A percentile compares a stretch with the other conserved stretches of the same genome.
phyloP scores from a whole-genome alignment of 78 protist genomes.

The Cavenderia fasciculata region DNA sequence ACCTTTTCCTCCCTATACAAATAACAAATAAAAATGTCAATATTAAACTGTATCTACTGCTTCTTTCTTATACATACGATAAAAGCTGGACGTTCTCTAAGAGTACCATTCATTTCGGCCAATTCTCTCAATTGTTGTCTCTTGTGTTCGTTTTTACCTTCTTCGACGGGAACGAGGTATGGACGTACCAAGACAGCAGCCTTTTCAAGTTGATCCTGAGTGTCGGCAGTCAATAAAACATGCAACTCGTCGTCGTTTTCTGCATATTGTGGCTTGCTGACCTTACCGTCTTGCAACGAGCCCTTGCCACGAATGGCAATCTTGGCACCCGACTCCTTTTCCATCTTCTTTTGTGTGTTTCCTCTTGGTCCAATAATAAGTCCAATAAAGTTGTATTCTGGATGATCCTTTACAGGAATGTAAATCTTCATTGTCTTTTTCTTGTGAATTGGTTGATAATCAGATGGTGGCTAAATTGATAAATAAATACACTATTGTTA shows the following conservation, averaged over 20 bases:
- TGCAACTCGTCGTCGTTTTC: slow-evolving; percentile 90
- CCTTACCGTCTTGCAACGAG: slow-evolving; percentile 91
- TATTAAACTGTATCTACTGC: too few species aligned
- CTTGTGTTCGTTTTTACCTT: slow-evolving; percentile 92
- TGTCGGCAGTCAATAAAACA: slow-evolving; percentile 86
- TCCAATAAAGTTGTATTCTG: slow-evolving; percentile 91
- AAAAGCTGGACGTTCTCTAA: slow-evolving; percentile 77
- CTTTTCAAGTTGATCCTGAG: slow-evolving; percentile 68
- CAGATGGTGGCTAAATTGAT: slow-evolving; percentile 80
- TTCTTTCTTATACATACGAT: too few species aligned
- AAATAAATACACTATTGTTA: too few species aligned
- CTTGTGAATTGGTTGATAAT: slow-evolving; percentile 72
- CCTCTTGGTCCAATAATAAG: slow-evolving; percentile 91
- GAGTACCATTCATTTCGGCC: slow-evolving; percentile 94
- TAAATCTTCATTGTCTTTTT: slow-evolving; percentile 82
- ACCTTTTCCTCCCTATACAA: slow-evolving; percentile 11
- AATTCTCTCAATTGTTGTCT: slow-evolving; percentile 90
- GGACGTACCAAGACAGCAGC: slow-evolving; percentile 80
- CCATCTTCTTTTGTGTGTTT: slow-evolving; percentile 91
- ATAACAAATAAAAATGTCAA: too few species aligned
- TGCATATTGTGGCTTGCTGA: slow-evolving; percentile 19
- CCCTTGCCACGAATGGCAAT: slow-evolving; percentile 94
- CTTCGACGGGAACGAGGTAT: slow-evolving; percentile 86
- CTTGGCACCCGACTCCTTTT: slow-evolving; percentile 89
- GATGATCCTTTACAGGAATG: slow-evolving; percentile 91